These are phyloP conservation scores for Petunia hybrid DNA, from an alignment of 305 asterid species.

Conservation along the genomic window DNA sequence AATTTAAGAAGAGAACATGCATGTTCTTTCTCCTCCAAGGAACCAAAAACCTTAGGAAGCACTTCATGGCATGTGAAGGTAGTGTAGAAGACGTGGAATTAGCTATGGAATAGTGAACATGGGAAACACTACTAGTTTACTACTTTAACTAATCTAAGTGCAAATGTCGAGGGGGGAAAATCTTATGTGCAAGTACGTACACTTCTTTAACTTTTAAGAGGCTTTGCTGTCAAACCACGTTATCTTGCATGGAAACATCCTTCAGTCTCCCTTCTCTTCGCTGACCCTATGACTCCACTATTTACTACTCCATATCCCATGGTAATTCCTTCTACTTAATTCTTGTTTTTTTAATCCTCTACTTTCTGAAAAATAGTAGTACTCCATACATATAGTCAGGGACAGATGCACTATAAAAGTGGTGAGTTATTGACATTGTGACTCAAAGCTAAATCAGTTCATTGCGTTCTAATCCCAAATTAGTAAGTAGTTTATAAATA, in stretches of 20 bases:
- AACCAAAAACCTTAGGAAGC: not conserved
- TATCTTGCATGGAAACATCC: not conserved
- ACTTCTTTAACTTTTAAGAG: not conserved
- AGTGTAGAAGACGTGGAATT: not conserved
- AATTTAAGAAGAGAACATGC: not conserved
- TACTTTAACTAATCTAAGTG: not conserved
- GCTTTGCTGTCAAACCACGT: constrained; percentile 55
- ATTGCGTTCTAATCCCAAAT: too few relatives aligned
- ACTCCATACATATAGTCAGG: too few relatives aligned
- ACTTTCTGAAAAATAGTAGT: too few relatives aligned
- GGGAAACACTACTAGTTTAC: constrained; percentile 20
- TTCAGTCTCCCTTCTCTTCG: too few relatives aligned
- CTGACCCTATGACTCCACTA: too few relatives aligned
- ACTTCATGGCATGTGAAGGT: not conserved
- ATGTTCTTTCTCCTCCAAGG: not conserved
- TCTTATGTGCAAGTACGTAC: not conserved
- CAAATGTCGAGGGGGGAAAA: not conserved
- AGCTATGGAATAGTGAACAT: constrained; percentile 35
- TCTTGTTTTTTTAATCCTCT: too few relatives aligned
- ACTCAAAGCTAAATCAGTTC: too few relatives aligned
- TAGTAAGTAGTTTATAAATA: too few relatives aligned
- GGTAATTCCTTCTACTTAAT: too few relatives aligned
- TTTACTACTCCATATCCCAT: too few relatives aligned
- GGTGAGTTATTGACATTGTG: too few relatives aligned
- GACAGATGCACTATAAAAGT: too few relatives aligned